Base-by-base conservation (phyloP, 2,329 filamentous ascomycete genomes). In the Fusarium cyanostomum region DNA sequence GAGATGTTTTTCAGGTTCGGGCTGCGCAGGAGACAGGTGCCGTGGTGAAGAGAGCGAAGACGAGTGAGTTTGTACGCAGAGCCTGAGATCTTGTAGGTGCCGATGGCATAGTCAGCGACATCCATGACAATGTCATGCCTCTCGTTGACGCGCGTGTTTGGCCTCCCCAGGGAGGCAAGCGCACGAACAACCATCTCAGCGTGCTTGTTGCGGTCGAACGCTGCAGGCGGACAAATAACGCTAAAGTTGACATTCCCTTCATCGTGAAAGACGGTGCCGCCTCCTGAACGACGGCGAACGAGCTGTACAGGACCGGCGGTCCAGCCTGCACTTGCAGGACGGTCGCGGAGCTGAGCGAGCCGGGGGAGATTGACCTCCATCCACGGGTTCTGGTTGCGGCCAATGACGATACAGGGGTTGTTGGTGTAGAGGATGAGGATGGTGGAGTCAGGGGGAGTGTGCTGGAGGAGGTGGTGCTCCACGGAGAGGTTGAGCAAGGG, bases 351-450 rank as follows among this genome's bases (percentile, higher is more conserved):
- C 48, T 62, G 65, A 3, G 70, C 70, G 3, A 96, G 79, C 1
- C 86, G 81, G 34, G 79, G 79, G 8, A 97, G 83, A 73, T 96
- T 92, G 61, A 92, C 88, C 79, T 99, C 95, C 8, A 92, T 83
- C 95, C 94, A 99, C 51, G 95, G 95, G 75, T 99, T 99, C 80
- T 99, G 95, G 75, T 99, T 99, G 59, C 95, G 89, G 38, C 95
- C 95, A 67, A 99, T 89, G 73, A 99, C 89, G 58, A 99, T 85
- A 74, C 92, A 93, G 1, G 94, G 93, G 33, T 86, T 79, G 78
- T 99, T 98, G 70, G 88, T 86, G 79, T 98, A 99, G 46, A 97
- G 85, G 54, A 98, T 91, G 2, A 98, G 85, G 46, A 98, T 78
- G 12, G 86, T 89, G 11, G 92, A 92, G 59, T 90, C 85, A 7